A percentile compares a stretch with the other conserved stretches of the same genome.
phyloP scores from a whole-genome alignment of 352 stramenopile genomes.

The Phytophthora pluvialis region DNA sequence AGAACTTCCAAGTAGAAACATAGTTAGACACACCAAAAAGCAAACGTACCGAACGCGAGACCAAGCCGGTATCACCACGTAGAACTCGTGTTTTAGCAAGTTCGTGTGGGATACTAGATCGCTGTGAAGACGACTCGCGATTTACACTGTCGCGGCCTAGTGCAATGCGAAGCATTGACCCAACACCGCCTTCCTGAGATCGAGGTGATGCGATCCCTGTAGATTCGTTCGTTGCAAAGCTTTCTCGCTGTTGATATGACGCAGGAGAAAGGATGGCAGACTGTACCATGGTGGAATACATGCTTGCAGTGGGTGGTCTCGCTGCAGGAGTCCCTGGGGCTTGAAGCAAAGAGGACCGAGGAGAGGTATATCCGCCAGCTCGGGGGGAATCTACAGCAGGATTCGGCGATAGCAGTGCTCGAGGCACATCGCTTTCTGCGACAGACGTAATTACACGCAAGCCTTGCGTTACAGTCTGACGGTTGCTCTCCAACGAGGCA shows the following conservation, averaged over 20 bases:
- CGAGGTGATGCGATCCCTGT: constrained; percentile 21
- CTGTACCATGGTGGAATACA: constrained; percentile 58
- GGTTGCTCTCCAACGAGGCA: constrained; percentile 33
- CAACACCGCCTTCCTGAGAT: constrained; percentile 48
- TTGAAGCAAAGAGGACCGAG: constrained; percentile 76
- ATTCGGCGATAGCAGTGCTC: constrained; percentile 85
- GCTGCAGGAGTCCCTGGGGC: constrained; percentile 73
- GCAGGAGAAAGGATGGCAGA: constrained; percentile 69
- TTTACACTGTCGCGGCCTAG: constrained; percentile 77
- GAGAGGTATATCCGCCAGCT: constrained; percentile 76
- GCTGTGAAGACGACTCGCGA: constrained; percentile 53
- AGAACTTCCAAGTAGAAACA: background rate
- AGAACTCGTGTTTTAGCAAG: constrained; percentile 45
- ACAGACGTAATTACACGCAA: constrained; percentile 87
- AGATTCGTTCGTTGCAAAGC: constrained; percentile 44
- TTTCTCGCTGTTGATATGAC: constrained; percentile 86
- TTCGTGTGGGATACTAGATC: constrained; percentile 36
- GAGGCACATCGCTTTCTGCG: constrained; percentile 78
- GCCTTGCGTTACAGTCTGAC: constrained; percentile 60
- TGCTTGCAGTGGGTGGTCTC: constrained; percentile 49
- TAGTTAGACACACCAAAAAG: background rate
- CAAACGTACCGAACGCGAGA: constrained; percentile 29
- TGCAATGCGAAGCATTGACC: constrained; percentile 75
- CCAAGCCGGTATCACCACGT: constrained; percentile 26
- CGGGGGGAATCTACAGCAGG: constrained; percentile 85